These are phyloP conservation scores for Pythium rhizo-oryzae DNA, from an alignment of 352 stramenopile genomes.

Conservation along the genomic window DNA sequence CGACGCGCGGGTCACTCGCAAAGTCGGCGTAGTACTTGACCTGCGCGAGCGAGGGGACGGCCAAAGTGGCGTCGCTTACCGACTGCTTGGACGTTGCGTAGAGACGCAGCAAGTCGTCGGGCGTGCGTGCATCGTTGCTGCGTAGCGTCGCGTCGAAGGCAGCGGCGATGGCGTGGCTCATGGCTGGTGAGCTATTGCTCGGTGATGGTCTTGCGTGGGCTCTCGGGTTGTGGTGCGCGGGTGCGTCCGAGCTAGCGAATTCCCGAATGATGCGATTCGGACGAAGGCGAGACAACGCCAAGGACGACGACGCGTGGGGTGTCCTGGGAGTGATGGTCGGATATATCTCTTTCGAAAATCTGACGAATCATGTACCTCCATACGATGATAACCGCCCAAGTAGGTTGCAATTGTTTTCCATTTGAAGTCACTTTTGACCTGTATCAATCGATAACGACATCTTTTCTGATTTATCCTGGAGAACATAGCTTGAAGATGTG, in stretches of 20 bases:
- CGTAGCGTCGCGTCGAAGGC: background rate
- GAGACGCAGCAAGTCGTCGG: background rate
- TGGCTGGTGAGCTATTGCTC: background rate
- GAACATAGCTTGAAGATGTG: too few relatives aligned
- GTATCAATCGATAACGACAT: too few relatives aligned
- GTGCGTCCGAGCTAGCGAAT: background rate
- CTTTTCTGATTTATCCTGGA: too few relatives aligned
- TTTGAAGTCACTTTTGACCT: too few relatives aligned
- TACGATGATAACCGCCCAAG: too few relatives aligned
- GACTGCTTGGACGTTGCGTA: background rate
- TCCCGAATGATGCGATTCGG: background rate
- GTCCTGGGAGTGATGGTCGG: background rate
- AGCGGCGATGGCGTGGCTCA: background rate
- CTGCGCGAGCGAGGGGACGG: constrained; percentile 1
- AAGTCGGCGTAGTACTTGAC: constrained; percentile 23
- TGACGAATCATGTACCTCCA: too few relatives aligned
- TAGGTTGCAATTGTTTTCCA: too few relatives aligned
- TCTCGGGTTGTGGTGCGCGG: too few relatives aligned
- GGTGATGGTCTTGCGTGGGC: background rate
- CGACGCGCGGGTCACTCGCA: background rate
- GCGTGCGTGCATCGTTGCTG: background rate
- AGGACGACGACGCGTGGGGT: too few relatives aligned
- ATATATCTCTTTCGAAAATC: background rate
- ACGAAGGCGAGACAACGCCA: too few relatives aligned
- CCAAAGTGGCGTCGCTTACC: background rate